These are phyloP conservation scores for Nemania abortiva DNA, from an alignment of 2,329 filamentous ascomycete genomes.

Conservation along the genomic window DNA sequence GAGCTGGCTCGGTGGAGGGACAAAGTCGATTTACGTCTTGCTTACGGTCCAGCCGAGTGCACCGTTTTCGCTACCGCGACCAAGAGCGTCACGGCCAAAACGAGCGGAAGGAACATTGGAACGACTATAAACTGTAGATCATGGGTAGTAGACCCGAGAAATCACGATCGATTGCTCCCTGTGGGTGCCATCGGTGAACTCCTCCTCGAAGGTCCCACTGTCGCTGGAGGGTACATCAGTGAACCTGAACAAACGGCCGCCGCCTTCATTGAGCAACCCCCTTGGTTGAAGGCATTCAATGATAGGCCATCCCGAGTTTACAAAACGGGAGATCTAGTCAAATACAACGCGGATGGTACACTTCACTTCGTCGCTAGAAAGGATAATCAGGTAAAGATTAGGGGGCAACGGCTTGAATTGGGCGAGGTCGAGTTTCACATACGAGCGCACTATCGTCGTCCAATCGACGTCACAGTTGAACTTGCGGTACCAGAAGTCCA, in stretches of 20 bases:
- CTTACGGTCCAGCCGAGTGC: conserved; percentile 45
- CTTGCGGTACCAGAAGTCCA: background rate
- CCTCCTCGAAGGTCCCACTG: conserved; percentile 22
- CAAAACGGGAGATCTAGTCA: conserved; percentile 14
- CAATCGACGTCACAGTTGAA: conserved; percentile 14
- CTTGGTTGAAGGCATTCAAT: background rate
- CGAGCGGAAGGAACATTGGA: conserved; percentile 8
- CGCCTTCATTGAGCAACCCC: conserved; percentile 10
- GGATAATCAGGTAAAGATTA: conserved; percentile 11
- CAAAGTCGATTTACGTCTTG: conserved; percentile 39
- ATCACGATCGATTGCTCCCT: conserved; percentile 15
- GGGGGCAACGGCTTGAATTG: conserved; percentile 7
- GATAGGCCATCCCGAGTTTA: background rate
- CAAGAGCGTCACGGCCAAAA: background rate
- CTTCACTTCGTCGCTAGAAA: conserved; percentile 8
- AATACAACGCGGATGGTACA: conserved; percentile 3
- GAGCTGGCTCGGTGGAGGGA: conserved; percentile 41
- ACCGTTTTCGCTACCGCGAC: background rate
- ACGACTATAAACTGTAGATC: conserved; percentile 7
- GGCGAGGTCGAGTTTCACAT: conserved; percentile 9
- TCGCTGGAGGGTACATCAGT: conserved; percentile 24
- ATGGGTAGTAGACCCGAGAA: conserved; percentile 28
- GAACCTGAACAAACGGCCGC: conserved; percentile 20
- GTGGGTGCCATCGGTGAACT: conserved; percentile 30
- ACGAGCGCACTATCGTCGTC: conserved; percentile 1